Evolutionary conservation across 2,329 filamentous ascomycete genomes (phyloP).

Genomic region (Nannizziopsis barbatae): DNA sequence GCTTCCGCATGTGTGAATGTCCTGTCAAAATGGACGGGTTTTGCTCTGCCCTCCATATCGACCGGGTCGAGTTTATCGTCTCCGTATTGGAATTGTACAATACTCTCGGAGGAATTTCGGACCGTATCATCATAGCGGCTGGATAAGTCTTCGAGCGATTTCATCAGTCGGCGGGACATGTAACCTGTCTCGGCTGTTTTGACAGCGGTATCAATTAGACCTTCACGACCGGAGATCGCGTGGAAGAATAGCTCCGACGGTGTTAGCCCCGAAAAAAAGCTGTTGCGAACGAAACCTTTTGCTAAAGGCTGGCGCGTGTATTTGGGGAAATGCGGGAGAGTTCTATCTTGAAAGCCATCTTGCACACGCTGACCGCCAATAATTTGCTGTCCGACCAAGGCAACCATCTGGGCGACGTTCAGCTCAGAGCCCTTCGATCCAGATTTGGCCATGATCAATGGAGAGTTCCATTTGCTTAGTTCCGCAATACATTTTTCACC

Average conservation of each 20-base stretch:
- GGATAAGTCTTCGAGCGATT: slow-evolving; percentile 88
- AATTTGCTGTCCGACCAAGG: slow-evolving; percentile 94
- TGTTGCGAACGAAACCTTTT: slow-evolving; percentile 94
- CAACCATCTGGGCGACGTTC: slow-evolving; percentile 99
- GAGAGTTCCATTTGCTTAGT: slow-evolving; percentile 81
- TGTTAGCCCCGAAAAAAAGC: slow-evolving; percentile 84
- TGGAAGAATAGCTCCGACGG: slow-evolving; percentile 96
- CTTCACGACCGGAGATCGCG: slow-evolving; percentile 96
- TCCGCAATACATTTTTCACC: slow-evolving; percentile 84
- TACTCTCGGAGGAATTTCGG: slow-evolving; percentile 71
- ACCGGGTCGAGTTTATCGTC: slow-evolving; percentile 92
- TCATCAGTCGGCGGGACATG: slow-evolving; percentile 97
- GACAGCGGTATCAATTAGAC: slow-evolving; percentile 94
- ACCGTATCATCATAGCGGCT: slow-evolving; percentile 92
- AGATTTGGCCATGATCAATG: slow-evolving; percentile 91
- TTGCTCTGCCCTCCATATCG: slow-evolving; percentile 91
- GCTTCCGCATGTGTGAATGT: slow-evolving; percentile 74
- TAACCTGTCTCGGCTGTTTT: slow-evolving; percentile 98
- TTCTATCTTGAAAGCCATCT: slow-evolving; percentile 93
- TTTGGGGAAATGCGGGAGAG: slow-evolving; percentile 88
- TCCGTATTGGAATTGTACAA: slow-evolving; percentile 96
- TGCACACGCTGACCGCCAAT: slow-evolving; percentile 86
- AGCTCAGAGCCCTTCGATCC: slow-evolving; percentile 95
- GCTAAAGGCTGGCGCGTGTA: slow-evolving; percentile 82
- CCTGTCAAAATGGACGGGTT: slow-evolving; percentile 81